These are phyloP conservation scores for Citrus trifoliata DNA, from an alignment of 345 rosid genomes.

Conservation along the genomic window DNA sequence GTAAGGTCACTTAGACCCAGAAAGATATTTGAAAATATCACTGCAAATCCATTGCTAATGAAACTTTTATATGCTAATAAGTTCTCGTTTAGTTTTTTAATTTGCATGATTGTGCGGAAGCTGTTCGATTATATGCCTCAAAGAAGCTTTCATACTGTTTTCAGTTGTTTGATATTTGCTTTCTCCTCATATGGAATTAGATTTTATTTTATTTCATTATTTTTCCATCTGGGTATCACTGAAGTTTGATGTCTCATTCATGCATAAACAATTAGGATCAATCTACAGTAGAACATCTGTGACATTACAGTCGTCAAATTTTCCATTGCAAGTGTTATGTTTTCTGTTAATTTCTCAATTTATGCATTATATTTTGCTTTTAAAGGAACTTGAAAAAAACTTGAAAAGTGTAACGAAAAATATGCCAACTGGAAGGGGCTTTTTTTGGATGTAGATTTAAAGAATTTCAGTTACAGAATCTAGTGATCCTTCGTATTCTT, in stretches of 20 bases:
- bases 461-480: neutral
- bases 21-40: too few relatives aligned
- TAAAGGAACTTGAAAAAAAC: too few relatives aligned
- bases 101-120: neutral
- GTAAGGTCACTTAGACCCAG: neutral
- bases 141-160: neutral
- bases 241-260: neutral
- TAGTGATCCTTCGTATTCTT: neutral
- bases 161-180: neutral
- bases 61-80: neutral
- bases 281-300: too few relatives aligned
- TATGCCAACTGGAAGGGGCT: too few relatives aligned
- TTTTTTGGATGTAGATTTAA: neutral
- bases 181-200: neutral
- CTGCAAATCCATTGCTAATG: neutral
- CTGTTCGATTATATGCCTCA: neutral
- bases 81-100: neutral
- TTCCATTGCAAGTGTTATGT: too few relatives aligned
- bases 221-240: neutral
- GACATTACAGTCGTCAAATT: too few relatives aligned
- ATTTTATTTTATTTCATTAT: neutral
- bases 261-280: too few relatives aligned
- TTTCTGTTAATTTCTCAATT: too few relatives aligned
- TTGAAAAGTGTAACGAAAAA: too few relatives aligned
- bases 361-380: too few relatives aligned